phyloP scores from a whole-genome alignment of 2,329 filamentous ascomycete genomes.

The Polychaeton citri region DNA sequence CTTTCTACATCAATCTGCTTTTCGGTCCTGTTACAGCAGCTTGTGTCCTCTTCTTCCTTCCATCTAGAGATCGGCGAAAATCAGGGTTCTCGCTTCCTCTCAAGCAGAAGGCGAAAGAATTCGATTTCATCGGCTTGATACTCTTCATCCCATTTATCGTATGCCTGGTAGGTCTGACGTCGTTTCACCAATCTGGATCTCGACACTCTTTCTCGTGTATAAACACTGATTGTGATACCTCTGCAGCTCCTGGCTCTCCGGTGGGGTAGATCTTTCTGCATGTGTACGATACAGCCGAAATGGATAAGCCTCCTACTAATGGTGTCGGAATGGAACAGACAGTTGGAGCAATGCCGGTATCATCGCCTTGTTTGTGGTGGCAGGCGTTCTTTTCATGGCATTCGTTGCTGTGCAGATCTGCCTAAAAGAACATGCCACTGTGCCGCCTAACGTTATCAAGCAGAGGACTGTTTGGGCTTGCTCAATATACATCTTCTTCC shows the following conservation, averaged over 20 bases:
- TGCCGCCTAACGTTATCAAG: constrained; percentile 29
- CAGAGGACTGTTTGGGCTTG: constrained; percentile 29
- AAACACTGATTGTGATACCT: too few relatives aligned
- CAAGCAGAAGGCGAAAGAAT: constrained; percentile 19
- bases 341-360: constrained; percentile 25
- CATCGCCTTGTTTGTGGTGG: constrained; percentile 27
- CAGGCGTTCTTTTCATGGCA: constrained; percentile 22
- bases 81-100: not conserved
- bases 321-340: constrained; percentile 26
- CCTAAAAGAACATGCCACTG: constrained; percentile 28
- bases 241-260: constrained; percentile 34
- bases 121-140: constrained; percentile 28
- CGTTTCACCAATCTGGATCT: too few relatives aligned
- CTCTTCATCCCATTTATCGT: constrained; percentile 24
- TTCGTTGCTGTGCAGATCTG: constrained; percentile 31
- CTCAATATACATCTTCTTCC: constrained; percentile 26
- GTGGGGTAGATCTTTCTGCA: too few relatives aligned
- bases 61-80: not conserved
- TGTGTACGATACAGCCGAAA: too few relatives aligned
- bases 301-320: too few relatives aligned
- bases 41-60: constrained; percentile 4
- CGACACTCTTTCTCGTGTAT: too few relatives aligned
- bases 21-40: constrained; percentile 25
- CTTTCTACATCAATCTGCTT: constrained; percentile 32
- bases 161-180: too few relatives aligned